Evolutionary conservation across 1,139 yeast species (phyloP), one percentile per base, ranked within the genome.

Genomic region (Yamadazyma mexicana): DNA sequence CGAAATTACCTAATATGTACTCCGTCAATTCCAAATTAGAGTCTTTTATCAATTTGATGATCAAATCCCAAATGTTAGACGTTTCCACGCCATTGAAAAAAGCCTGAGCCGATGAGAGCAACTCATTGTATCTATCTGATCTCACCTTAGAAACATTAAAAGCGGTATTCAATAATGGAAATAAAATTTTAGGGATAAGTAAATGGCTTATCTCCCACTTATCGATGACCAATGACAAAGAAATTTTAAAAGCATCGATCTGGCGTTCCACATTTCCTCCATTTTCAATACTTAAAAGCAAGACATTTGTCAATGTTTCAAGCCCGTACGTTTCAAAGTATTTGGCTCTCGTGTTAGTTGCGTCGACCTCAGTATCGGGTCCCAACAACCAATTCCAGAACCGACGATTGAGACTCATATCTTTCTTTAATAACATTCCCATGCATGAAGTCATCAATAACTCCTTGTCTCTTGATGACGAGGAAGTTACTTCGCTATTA

Each of bases 381-480:
- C 98, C 98, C 33, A 91, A 62, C 8, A 92, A 65, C 94, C 96
- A 91, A 48, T 76, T 82, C 96, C 98, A 91, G 22, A 92, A 69
- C 50, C 99, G 75, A 59, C 98, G 73, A 57, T 92, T 94, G 46
- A 92, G 72, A 15, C 97, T 87, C 96, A 92, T 88, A 59, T 92
- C 99, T 50, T 83, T 83, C 33, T 83, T 78, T 38, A 89, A 66
- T 1, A 94, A 83, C 0, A 91, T 80, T 10, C 70, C 62, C 34
- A 87, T 75, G 25, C 92, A 86, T 6, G 83, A 69, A 59, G 80
- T 68, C 17, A 87, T 62, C 34, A 92, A 62, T 23, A 75, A 54
- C 44, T 79, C 74, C 40, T 77, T 73, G 49, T 87, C 96, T 5
- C 68, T 64, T 0, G 62, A 52, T 1, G 77, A 62, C 1, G 81